Conservation (phyloP, 495 filamentous ascomycete genomes). For the Penicillium alfredii region DNA sequence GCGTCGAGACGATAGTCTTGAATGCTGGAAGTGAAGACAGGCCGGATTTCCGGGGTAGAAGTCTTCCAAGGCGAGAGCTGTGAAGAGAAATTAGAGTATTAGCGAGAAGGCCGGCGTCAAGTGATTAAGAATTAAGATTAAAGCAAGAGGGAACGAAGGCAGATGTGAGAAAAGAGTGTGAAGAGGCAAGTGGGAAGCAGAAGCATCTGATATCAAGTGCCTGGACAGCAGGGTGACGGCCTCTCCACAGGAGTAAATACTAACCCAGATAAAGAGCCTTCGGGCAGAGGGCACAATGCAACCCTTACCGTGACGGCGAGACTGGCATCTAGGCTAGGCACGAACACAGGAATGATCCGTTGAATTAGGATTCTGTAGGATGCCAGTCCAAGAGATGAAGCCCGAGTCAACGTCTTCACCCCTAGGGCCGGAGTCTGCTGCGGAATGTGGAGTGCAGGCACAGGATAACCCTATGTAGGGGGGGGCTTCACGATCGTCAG, state of each 20-base stretch:
- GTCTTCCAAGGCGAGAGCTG: conserved; percentile 39
- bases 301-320: conserved; percentile 64
- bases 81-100: conserved; percentile 34
- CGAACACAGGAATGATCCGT: conserved; percentile 47
- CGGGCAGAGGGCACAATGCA: conserved; percentile 45
- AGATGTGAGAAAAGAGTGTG: conserved; percentile 9
- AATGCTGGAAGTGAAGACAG: conserved; percentile 30
- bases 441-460: conserved; percentile 51
- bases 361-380: conserved; percentile 34
- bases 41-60: conserved; percentile 36
- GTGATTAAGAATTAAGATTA: conserved; percentile 19
- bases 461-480: conserved; percentile 42
- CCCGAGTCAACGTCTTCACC: conserved; percentile 70
- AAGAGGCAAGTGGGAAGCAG: conserved; percentile 16
- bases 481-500: conserved; percentile 41
- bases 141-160: conserved; percentile 7
- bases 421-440: conserved; percentile 41
- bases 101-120: conserved; percentile 15
- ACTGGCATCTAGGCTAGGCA: conserved; percentile 48
- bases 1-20: conserved; percentile 37
- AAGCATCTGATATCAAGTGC: conserved; percentile 24
- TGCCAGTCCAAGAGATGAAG: conserved; percentile 51
- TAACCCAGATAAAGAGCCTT: conserved; percentile 45
- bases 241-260: conserved; percentile 35
- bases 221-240: conserved; percentile 16